Base-by-base conservation (phyloP, 2,329 filamentous ascomycete species). In the Ophiostoma piceae region DNA sequence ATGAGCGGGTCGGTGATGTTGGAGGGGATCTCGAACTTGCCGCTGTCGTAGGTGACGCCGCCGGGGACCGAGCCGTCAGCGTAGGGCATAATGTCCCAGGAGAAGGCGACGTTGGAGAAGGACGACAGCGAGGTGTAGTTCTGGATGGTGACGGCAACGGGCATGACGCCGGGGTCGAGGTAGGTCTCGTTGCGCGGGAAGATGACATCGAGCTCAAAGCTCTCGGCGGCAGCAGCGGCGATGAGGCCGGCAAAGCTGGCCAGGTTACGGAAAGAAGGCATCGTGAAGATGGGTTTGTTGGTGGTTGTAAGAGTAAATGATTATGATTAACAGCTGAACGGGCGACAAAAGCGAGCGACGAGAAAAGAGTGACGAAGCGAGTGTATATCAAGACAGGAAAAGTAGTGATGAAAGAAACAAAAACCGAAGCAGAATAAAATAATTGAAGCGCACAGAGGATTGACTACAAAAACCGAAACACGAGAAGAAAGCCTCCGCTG, bases 141-240 rank as follows among this genome's bases (percentile, higher is more conserved):
- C 41, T 71, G 69, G 22, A 71, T 22, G 16, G 51, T 41, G 12
- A 72, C 29, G 47, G 68, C 71, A 14, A 72, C 66, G 43, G 71
- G 71, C 11, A 72, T 43, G n/a, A 71, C 43, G 26, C 67, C 71
- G 57, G 67, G 37, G 37, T 68, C 5, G 7, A 35, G 19, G 71
- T 72, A 72, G n/a, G 71, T 72, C 66, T 72, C 69, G 41, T 72
- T 72, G 68, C 70, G 71, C 62, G 71, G 71, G 54, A 68, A 72
- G 66, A 72, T n/a, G 35, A 71, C 35, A 54, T 72, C 71, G 41
- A 71, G 1, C 37, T 72, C 69, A 12, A 71, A 35, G 37, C 14
- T 51, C 35, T 22, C 29, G n/a, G 54, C 26, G 32, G n/a, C 39
- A 9, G 32, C 68, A 14, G 54, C 67, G 19, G 35, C 39, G 12